Base-by-base conservation (phyloP, 176 grass and related monocot species). In the Oryza rufipogon region DNA sequence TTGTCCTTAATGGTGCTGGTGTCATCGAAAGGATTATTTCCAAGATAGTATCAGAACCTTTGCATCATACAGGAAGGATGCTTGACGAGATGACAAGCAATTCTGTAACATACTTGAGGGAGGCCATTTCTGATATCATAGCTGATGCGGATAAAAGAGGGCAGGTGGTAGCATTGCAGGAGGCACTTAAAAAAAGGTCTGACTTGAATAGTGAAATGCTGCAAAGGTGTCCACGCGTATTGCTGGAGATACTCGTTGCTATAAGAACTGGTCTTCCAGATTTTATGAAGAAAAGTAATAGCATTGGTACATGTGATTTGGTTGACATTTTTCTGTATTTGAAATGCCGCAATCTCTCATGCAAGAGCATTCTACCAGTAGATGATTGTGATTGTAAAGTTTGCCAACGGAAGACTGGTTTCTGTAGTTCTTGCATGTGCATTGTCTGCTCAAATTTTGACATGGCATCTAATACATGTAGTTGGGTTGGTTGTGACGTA, bases 71-170 rank as follows among this genome's bases (percentile, higher is more conserved):
- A 46, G 91, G 83, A 82, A 93, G 93, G 82, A 95, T 98, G 93
- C 93, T 98, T 95, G 93, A 93, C 78, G 93, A 95, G 83, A 98
- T 98, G 96, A 94, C 93, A 39, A 90, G 88, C 32, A 92, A 81
- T 83, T 98, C 96, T 78, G 82, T 93, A 82, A 81, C 83, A 73
- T 98, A 92, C 82, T 74, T 98, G 79, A 98, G 87, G 87, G 86
- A 98, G 76, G 87, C 93, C 25, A 95, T 98, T 82, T 92, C 83
- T 91, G 96, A 98, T 23, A 92, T 95, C 80, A 83, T 98, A 78
- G 83, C 83, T 7, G 81, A 80, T 88, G 70, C 80, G 78, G 86
- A 92, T 58, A 95, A 90, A 95, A 95, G 73, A 81, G 83, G 81
- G 23, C 83, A 95, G 23, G 71, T 92, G 77, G 45, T 65, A 89